Evolutionary conservation across 176 grass and related monocot species (phyloP).

Genomic region (Oryza meyeriana): DNA sequence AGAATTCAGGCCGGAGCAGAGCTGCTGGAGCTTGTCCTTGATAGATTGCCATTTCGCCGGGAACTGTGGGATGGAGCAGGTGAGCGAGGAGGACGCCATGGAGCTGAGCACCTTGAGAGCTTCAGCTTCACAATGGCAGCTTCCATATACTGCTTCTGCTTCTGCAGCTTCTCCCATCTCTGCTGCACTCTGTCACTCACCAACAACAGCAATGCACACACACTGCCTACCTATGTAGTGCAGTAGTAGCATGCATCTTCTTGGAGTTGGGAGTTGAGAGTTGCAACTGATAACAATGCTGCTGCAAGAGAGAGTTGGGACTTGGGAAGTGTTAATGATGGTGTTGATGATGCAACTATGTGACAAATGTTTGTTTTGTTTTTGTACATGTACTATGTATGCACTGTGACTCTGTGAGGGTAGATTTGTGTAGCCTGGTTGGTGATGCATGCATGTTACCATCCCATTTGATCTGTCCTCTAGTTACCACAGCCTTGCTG

Average conservation of each 20-base stretch:
- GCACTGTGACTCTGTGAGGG: background rate
- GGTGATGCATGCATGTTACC: slow-evolving; percentile 30
- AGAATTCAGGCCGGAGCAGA: slow-evolving; percentile 38
- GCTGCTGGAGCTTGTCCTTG: slow-evolving; percentile 69
- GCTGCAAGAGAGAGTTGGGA: background rate
- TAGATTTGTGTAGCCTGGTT: slow-evolving; percentile 37
- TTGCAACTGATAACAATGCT: slow-evolving; percentile 19
- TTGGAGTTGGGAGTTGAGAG: slow-evolving; percentile 1
- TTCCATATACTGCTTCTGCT: background rate
- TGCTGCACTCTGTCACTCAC: background rate
- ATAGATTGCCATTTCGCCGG: slow-evolving; percentile 80
- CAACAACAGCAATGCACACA: background rate
- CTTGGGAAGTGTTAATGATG: slow-evolving; percentile 7
- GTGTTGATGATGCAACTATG: background rate
- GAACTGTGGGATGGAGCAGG: slow-evolving; percentile 47
- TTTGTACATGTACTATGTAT: slow-evolving; percentile 30
- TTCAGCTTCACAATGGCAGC: slow-evolving; percentile 29
- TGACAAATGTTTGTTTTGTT: slow-evolving; percentile 31
- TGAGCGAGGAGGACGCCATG: slow-evolving; percentile 51
- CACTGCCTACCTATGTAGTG: slow-evolving; percentile 15
- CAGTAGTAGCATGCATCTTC: background rate
- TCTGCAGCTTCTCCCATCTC: slow-evolving; percentile 48
- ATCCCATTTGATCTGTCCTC: slow-evolving; percentile 43
- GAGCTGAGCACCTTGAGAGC: slow-evolving; percentile 37
- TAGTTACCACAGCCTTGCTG: slow-evolving; percentile 31